Conservation (phyloP, 176 grass and related monocot species). For the Ensete glaucum region DNA sequence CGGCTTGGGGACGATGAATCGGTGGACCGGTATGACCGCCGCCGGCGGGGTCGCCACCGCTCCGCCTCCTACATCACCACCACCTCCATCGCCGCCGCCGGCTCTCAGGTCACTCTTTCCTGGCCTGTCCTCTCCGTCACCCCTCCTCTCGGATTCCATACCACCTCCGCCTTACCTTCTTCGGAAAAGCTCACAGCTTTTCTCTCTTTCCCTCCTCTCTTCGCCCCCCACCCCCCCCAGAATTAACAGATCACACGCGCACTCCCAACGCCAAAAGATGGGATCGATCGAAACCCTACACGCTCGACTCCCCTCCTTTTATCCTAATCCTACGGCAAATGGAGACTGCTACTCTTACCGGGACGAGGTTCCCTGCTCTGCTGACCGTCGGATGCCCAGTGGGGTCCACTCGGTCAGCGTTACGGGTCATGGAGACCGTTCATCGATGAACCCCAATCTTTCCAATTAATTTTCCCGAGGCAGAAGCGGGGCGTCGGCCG, state of each 20-base stretch:
- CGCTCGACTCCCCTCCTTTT: not conserved
- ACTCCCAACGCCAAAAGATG: not conserved
- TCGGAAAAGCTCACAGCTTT: not conserved
- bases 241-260: not conserved
- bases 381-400: not conserved
- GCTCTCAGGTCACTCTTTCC: not conserved
- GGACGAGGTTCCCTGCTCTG: not conserved
- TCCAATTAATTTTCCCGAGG: not conserved
- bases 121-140: not conserved
- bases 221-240: not conserved
- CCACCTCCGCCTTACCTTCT: not conserved
- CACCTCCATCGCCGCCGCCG: not conserved
- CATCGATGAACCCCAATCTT: not conserved
- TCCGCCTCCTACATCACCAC: no score
- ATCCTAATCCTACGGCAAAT: not conserved
- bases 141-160: not conserved
- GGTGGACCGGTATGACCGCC: not conserved
- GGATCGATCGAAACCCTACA: not conserved
- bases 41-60: not conserved
- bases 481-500: not conserved
- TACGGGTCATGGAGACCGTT: no score
- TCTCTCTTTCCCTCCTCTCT: not conserved
- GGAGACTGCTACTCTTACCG: not conserved
- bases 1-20: constrained; percentile 1
- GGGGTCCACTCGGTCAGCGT: not conserved